Conservation (phyloP, 345 rosid species). For the Syzygium oleosum region DNA sequence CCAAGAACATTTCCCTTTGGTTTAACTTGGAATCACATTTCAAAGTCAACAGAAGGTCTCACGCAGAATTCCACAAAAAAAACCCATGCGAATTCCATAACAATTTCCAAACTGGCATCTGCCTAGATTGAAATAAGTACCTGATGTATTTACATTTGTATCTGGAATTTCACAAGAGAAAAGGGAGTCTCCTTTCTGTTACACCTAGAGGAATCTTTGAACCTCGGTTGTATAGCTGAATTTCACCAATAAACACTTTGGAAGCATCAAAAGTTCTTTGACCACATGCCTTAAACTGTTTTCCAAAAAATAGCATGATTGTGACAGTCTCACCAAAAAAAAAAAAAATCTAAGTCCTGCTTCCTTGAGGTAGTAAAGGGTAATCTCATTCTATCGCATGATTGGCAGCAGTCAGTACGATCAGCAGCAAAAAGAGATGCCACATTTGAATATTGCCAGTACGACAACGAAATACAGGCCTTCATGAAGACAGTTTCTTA, state of each 20-base stretch:
- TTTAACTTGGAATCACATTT: not conserved
- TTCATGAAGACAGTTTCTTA: not conserved
- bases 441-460: not conserved
- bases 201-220: not conserved
- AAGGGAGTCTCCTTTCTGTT: not conserved
- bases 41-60: not conserved
- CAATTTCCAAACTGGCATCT: not conserved
- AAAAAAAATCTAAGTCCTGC: not conserved
- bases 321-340: not conserved
- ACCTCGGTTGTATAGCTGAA: not conserved
- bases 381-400: not conserved
- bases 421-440: not conserved
- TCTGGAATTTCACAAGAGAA: not conserved
- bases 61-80: not conserved
- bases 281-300: not conserved
- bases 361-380: not conserved
- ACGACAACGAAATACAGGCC: not conserved
- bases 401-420: not conserved
- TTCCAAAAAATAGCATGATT: not conserved
- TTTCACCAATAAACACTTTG: not conserved
- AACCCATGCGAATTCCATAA: not conserved
- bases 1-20: not conserved
- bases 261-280: not conserved
- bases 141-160: not conserved
- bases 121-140: not conserved